Conservation (phyloP, 768 basidiomycete species). For the Psilocybe azurescens region DNA sequence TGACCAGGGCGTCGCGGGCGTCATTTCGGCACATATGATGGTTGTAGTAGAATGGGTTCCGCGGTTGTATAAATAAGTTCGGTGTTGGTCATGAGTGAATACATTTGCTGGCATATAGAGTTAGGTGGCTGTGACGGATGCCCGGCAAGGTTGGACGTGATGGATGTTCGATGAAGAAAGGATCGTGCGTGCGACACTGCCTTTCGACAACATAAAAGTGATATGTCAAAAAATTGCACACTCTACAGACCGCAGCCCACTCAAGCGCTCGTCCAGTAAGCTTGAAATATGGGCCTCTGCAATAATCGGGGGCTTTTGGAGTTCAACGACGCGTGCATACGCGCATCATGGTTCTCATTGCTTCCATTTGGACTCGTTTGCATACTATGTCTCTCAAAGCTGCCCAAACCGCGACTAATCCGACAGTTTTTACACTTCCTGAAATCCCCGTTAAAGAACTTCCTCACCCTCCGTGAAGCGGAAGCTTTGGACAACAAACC, state of each 20-base stretch:
- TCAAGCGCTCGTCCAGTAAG: not conserved
- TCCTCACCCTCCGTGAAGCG: slow-evolving; percentile 59
- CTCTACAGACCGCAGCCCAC: not conserved
- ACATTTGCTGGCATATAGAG: not conserved
- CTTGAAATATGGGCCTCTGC: slow-evolving; percentile 24
- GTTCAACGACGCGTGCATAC: slow-evolving; percentile 50
- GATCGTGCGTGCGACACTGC: not conserved
- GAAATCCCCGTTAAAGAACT: slow-evolving; percentile 41
- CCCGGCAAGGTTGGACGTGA: not conserved
- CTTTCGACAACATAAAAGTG: not conserved
- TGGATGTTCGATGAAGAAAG: not conserved
- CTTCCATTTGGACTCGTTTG: slow-evolving; percentile 51
- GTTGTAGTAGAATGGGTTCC: not conserved
- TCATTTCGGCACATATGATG: not conserved
- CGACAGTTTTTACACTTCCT: slow-evolving; percentile 29
- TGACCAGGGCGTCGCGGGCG: not conserved
- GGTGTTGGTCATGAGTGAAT: not conserved
- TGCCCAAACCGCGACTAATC: slow-evolving; percentile 34
- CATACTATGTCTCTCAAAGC: slow-evolving; percentile 41
- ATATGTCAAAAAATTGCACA: not conserved
- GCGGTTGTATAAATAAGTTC: not conserved
- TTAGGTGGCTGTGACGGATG: not conserved
- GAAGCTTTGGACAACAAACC: slow-evolving; percentile 46
- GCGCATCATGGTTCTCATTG: slow-evolving; percentile 56
- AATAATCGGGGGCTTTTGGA: slow-evolving; percentile 40